Conservation (phyloP, 2,329 filamentous ascomycete genomes). For the Ceratocystis alfenasii region DNA sequence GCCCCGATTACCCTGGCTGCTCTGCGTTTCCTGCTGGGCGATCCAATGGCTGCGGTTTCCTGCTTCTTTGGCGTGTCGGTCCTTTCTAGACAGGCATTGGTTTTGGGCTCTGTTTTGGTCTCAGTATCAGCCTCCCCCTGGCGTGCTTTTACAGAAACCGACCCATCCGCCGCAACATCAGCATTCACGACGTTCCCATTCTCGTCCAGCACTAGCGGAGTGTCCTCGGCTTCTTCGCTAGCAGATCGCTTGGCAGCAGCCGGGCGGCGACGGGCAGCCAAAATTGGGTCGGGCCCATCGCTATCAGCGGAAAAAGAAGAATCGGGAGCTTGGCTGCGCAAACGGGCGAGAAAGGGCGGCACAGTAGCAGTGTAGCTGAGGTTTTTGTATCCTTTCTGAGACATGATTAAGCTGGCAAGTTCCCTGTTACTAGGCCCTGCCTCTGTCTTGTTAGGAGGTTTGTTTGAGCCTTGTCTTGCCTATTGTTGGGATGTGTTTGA, state of each 20-base stretch:
- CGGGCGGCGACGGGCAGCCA: conserved; percentile 39
- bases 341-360: conserved; percentile 48
- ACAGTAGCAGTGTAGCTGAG: conserved; percentile 51
- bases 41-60: conserved; percentile 34
- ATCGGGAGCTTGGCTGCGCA: conserved; percentile 42
- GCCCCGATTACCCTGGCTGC: conserved; percentile 39
- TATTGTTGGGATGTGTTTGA: too few relatives aligned
- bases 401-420: conserved; percentile 29
- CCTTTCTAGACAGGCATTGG: conserved; percentile 23
- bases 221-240: conserved; percentile 64
- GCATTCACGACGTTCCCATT: conserved; percentile 50
- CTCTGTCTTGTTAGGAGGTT: not conserved
- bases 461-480: not conserved
- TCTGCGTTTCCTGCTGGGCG: conserved; percentile 41
- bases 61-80: conserved; percentile 29
- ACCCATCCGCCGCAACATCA: conserved; percentile 36
- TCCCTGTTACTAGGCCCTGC: too few relatives aligned
- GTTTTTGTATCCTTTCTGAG: conserved; percentile 55
- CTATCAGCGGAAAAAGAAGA: conserved; percentile 32
- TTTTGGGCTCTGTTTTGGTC: not conserved
- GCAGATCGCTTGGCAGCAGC: conserved; percentile 41
- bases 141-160: conserved; percentile 24
- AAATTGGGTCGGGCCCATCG: conserved; percentile 42
- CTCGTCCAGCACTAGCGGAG: conserved; percentile 63
- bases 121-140: conserved; percentile 16